Base-by-base conservation (phyloP, 768 basidiomycete species). In the Termitomyces sp. region DNA sequence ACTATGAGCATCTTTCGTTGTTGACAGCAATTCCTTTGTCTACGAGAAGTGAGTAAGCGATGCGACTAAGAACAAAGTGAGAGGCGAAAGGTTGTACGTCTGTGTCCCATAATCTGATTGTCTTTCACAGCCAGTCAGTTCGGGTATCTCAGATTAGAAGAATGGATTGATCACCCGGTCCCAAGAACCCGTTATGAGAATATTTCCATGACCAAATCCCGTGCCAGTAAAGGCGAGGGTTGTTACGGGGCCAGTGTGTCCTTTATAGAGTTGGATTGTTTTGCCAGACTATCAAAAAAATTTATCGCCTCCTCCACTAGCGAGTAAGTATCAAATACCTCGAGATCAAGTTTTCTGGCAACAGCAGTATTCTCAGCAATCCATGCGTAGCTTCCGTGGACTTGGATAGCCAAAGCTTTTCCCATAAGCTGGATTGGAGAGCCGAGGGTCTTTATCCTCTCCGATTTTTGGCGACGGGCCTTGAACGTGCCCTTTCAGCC, bases 141-240 rank as follows among this genome's bases (percentile, higher is more conserved):
- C 25, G 17, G 42, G 19, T 11, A 38, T 21, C 12, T 14, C 27
- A 56, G 59, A 46, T 8, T 38, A 49, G 23, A 51, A 21, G 16
- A 55, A 53, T 4, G 25, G 38, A 31, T 40, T 11, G 34, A 43
- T 57, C 40, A 84, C 91, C 72, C 84, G 87, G 69, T 99, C 97
- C 97, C 97, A 99, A 45, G 95, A 95, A 21, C 91, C 95, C 43
- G 91, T 93, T 60, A 98, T 81, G 37, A 99, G 72, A 8, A 89
- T 68, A 59, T 78, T 76, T 12, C 68, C 71, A 56, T 79, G 73
- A 14, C 69, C 74, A 37, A 76, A 72, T 11, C 75, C 73, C 25
- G 70, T 75, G 60, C 83, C 76, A 61, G 73, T 81, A 64, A 98
- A 88, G 6, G 85, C 84, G 32, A 99, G 73, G 34, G 81, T 84